phyloP scores from a whole-genome alignment of 352 stramenopile species.

The Phytopythium oedochilum region DNA sequence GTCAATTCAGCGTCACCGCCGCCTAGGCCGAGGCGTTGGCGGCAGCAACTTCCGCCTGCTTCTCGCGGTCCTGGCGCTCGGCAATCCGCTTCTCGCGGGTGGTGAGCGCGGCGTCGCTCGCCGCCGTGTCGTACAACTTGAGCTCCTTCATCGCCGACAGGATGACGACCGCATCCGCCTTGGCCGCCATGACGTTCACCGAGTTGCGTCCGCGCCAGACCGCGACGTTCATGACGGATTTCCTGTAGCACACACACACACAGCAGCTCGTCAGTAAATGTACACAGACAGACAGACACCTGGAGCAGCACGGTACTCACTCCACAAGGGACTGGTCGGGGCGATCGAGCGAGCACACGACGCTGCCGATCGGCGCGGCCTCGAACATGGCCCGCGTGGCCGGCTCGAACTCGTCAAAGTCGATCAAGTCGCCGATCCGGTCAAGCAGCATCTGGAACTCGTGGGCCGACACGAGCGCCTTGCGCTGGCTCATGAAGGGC shows the following conservation, averaged over 20 bases:
- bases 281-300: background rate
- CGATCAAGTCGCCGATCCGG: conserved; percentile 71
- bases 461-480: conserved; percentile 45
- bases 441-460: conserved; percentile 88
- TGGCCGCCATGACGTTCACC: conserved; percentile 84
- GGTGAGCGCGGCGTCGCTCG: conserved; percentile 34
- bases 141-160: conserved; percentile 83
- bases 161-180: conserved; percentile 72
- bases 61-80: conserved; percentile 30
- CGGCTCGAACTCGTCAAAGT: conserved; percentile 80
- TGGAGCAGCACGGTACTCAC: conserved; percentile 37
- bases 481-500: conserved; percentile 73
- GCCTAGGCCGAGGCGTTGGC: background rate
- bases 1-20: no score
- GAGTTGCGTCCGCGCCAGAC: conserved; percentile 85
- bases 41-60: conserved; percentile 12
- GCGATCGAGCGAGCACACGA: conserved; percentile 66
- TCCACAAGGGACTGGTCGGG: conserved; percentile 56
- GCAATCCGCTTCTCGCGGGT: conserved; percentile 50
- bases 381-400: conserved; percentile 42
- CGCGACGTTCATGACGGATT: conserved; percentile 80
- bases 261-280: conserved; percentile 9
- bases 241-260: conserved; percentile 27
- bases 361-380: conserved; percentile 62
- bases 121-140: conserved; percentile 54